Conservation (phyloP, 1,139 yeast species). For the Diutina ranongensis region DNA sequence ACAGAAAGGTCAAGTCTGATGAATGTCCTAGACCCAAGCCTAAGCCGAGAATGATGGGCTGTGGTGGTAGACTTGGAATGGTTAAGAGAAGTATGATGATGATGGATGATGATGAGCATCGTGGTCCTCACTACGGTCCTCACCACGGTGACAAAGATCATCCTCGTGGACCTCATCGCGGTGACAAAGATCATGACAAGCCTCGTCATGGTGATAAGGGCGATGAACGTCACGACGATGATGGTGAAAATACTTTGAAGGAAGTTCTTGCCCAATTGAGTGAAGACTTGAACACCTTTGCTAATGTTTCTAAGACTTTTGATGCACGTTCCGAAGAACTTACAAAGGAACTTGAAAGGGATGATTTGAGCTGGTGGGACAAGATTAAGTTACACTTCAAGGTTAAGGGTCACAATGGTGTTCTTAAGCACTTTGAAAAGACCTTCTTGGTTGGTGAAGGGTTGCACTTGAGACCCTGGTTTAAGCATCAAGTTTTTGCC, state of each 20-base stretch:
- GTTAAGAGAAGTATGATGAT: neutral
- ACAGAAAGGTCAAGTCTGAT: neutral
- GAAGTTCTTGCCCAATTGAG: conserved; percentile 18
- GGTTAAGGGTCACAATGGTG: conserved; percentile 28
- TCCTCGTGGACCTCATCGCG: neutral
- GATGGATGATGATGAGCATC: neutral
- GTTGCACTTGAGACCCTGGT: conserved; percentile 64
- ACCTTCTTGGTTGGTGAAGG: conserved; percentile 55
- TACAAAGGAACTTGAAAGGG: conserved; percentile 19
- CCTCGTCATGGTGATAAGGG: neutral
- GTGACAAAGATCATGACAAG: neutral
- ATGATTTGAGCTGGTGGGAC: conserved; percentile 26
- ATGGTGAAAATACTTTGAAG: conserved; percentile 14
- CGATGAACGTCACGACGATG: neutral
- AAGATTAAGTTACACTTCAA: conserved; percentile 26
- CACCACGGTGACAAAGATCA: neutral
- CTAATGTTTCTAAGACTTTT: conserved; percentile 19
- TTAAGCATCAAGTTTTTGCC: conserved; percentile 73
- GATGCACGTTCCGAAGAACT: conserved; percentile 22
- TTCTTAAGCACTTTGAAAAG: conserved; percentile 50
- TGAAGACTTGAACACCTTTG: conserved; percentile 18
- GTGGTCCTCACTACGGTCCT: neutral
- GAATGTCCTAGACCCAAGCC: neutral
- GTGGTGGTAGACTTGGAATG: neutral
- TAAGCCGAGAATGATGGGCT: neutral